phyloP scores from a whole-genome alignment of 495 filamentous ascomycete species.

The Lentithecium fluviatile region DNA sequence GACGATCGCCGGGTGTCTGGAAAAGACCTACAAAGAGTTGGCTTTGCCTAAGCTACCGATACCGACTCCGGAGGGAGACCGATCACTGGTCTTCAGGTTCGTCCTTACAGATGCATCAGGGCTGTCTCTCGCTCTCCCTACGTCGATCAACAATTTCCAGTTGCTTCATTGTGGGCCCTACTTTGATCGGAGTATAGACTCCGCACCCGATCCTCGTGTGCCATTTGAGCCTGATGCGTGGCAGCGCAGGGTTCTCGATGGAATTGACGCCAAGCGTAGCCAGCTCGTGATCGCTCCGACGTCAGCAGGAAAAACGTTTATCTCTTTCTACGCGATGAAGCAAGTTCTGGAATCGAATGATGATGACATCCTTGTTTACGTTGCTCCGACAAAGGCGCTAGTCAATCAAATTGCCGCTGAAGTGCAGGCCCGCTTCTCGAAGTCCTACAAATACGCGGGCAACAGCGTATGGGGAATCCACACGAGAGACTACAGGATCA shows the following conservation, averaged over 20 bases:
- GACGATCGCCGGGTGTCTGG: constrained; percentile 35
- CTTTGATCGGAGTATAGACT: constrained; percentile 70
- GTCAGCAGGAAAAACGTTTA: constrained; percentile 65
- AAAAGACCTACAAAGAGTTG: constrained; percentile 37
- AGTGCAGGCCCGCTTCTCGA: constrained; percentile 65
- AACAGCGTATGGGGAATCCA: constrained; percentile 78
- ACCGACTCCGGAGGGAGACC: constrained; percentile 29
- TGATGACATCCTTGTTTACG: constrained; percentile 70
- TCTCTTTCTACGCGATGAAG: constrained; percentile 76
- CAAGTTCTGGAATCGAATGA: constrained; percentile 65
- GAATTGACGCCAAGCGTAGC: constrained; percentile 65
- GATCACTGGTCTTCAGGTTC: constrained; percentile 45
- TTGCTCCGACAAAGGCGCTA: constrained; percentile 78
- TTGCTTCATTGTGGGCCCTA: constrained; percentile 67
- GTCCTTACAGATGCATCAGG: constrained; percentile 32
- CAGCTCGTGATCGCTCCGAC: constrained; percentile 77
- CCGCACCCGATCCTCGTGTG: constrained; percentile 62
- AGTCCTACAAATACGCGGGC: constrained; percentile 55
- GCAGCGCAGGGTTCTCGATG: constrained; percentile 72
- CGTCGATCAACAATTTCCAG: constrained; percentile 57
- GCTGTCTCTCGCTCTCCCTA: constrained; percentile 31
- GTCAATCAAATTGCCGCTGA: constrained; percentile 84
- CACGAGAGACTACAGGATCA: constrained; percentile 69
- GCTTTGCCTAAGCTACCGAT: constrained; percentile 37
- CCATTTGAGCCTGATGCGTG: constrained; percentile 71